Conservation (phyloP, 495 filamentous ascomycete species). For the Chaetomium tenue region DNA sequence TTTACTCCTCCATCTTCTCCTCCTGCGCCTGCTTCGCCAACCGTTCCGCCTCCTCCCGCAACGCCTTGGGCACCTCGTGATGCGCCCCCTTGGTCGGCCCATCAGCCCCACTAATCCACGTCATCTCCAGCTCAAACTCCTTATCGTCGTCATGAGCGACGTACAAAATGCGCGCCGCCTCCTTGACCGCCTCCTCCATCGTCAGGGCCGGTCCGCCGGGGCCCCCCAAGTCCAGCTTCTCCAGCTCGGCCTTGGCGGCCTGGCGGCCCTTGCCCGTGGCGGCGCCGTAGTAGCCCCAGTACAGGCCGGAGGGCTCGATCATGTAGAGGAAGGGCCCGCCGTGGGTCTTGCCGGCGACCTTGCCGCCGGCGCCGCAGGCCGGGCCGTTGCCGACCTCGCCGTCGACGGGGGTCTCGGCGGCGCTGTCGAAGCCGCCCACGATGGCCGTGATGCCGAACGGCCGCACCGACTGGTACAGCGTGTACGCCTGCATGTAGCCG, state of each 20-base stretch:
- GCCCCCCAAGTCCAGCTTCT: conserved; percentile 88
- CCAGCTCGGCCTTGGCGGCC: conserved; percentile 93
- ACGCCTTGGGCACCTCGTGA: conserved; percentile 82
- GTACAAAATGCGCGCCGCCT: conserved; percentile 94
- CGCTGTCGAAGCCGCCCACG: conserved; percentile 87
- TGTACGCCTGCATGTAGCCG: conserved; percentile 94
- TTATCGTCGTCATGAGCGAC: conserved; percentile 98
- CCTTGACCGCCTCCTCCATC: conserved; percentile 84
- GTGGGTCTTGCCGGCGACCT: conserved; percentile 66
- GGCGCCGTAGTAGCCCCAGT: conserved; percentile 98
- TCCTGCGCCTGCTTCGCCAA: conserved; percentile 70
- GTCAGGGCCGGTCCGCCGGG: conserved; percentile 53
- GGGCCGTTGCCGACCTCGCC: conserved; percentile 83
- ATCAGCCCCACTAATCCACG: conserved; percentile 80
- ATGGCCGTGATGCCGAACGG: conserved; percentile 97
- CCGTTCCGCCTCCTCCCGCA: conserved; percentile 87
- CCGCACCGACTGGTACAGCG: conserved; percentile 90
- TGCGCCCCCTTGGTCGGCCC: conserved; percentile 90
- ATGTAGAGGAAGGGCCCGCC: conserved; percentile 95
- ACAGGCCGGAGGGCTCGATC: conserved; percentile 94
- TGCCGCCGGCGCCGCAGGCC: conserved; percentile 73
- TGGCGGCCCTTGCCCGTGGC: conserved; percentile 96
- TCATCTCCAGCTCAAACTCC: conserved; percentile 99
- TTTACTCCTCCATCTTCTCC: conserved; percentile 68
- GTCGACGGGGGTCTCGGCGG: conserved; percentile 75